phyloP scores from a whole-genome alignment of 1,139 yeast species.

The Pichia sp. region DNA sequence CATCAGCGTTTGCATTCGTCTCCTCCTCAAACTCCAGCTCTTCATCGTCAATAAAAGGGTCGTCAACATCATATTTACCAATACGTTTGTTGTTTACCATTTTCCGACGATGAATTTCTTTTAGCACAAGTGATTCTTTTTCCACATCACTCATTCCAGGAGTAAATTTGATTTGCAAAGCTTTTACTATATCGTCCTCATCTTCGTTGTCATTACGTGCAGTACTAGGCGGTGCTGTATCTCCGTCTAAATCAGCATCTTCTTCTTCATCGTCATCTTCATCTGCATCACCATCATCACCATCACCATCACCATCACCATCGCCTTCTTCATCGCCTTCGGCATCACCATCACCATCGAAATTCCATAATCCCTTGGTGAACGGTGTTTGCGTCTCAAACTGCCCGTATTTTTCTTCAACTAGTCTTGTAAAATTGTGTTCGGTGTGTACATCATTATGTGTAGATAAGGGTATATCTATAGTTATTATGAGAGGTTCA shows the following conservation, averaged over 20 bases:
- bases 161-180: slow-evolving; percentile 28
- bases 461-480: slow-evolving; percentile 23
- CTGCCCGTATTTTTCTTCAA: slow-evolving; percentile 87
- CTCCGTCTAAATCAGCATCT: slow-evolving; percentile 31
- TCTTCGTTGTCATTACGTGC: slow-evolving; percentile 23
- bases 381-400: slow-evolving; percentile 64
- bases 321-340: slow-evolving; percentile 57
- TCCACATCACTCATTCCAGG: slow-evolving; percentile 32
- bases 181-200: slow-evolving; percentile 27
- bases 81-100: slow-evolving; percentile 60
- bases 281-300: slow-evolving; percentile 42
- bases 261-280: slow-evolving; percentile 24
- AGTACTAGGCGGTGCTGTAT: slow-evolving; percentile 26
- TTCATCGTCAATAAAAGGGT: slow-evolving; percentile 94
- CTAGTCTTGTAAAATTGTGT: slow-evolving; percentile 64
- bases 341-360: slow-evolving; percentile 52
- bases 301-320: slow-evolving; percentile 49
- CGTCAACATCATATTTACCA: slow-evolving; percentile 88
- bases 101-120: slow-evolving; percentile 45
- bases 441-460: slow-evolving; percentile 21
- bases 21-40: slow-evolving; percentile 93
- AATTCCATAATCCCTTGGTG: slow-evolving; percentile 46
- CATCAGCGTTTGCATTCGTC: slow-evolving; percentile 88
- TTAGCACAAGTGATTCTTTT: slow-evolving; percentile 29
- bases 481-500: slow-evolving; percentile 13